These are phyloP conservation scores for Acacia confusa DNA, from an alignment of 306 rosid genomes.

Conservation along the genomic window DNA sequence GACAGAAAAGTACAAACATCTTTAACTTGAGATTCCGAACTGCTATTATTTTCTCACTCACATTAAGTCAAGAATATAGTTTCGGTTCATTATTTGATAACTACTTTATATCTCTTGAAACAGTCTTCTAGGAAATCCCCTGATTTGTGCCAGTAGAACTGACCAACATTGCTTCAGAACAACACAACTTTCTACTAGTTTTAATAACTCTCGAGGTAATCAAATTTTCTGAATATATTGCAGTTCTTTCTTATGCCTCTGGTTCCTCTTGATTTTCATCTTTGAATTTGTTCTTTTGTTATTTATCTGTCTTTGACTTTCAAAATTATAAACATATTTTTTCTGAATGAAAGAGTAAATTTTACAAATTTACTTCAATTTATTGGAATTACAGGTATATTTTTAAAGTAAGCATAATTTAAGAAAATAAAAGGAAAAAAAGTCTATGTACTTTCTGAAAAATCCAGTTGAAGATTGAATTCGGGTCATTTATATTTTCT, in stretches of 20 bases:
- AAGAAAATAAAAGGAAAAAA: too few relatives aligned
- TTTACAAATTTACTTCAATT: neutral
- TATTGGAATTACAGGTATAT: neutral
- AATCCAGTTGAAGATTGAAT: too few relatives aligned
- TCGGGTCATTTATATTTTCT: too few relatives aligned
- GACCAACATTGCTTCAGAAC: constrained; percentile 64
- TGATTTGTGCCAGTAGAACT: constrained; percentile 62
- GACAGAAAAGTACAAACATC: neutral
- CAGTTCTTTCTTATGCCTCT: constrained; percentile 7
- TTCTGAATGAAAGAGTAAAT: neutral
- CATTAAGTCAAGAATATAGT: neutral
- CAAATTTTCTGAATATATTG: constrained; percentile 30
- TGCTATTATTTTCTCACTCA: neutral
- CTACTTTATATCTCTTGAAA: constrained; percentile 12
- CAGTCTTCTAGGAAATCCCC: constrained; percentile 83
- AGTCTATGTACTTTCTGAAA: too few relatives aligned
- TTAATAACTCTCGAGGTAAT: constrained; percentile 62
- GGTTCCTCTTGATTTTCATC: neutral
- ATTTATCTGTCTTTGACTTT: neutral
- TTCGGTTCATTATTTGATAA: constrained; percentile 6
- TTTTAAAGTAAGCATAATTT: neutral
- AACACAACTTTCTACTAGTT: constrained; percentile 35
- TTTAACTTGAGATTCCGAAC: neutral
- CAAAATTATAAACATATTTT: neutral
- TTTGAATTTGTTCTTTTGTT: neutral